A percentile compares a stretch with the other conserved stretches of the same genome.
phyloP scores from a whole-genome alignment of 345 rosid genomes.

The Hypericum androsaemum region DNA sequence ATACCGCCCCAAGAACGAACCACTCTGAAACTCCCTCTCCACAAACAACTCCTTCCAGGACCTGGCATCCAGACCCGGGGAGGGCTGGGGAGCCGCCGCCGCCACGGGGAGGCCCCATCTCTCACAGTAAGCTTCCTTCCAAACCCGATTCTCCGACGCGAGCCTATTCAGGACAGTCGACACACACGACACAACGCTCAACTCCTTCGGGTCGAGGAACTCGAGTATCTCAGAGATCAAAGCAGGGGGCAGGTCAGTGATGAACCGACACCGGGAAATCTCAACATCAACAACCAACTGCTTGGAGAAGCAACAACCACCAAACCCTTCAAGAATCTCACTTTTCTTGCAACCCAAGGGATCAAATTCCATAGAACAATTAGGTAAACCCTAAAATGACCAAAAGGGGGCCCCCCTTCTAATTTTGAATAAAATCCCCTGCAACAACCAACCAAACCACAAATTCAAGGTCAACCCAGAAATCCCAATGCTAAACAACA shows the following conservation, averaged over 20 bases:
- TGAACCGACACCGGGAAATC: slow-evolving; percentile 22
- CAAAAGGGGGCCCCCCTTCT: neutral
- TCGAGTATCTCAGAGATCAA: slow-evolving; percentile 68
- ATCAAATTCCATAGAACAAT: slow-evolving; percentile 79
- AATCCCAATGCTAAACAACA: too few relatives aligned
- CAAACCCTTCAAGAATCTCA: slow-evolving; percentile 16
- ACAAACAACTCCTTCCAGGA: slow-evolving; percentile 84
- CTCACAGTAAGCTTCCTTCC: slow-evolving; percentile 79
- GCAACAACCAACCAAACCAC: slow-evolving; percentile 5
- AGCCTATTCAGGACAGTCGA: slow-evolving; percentile 54
- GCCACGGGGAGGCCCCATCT: slow-evolving; percentile 71
- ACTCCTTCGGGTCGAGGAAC: slow-evolving; percentile 72
- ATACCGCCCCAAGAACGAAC: slow-evolving; percentile 58
- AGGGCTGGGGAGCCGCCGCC: too few relatives aligned
- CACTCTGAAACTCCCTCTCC: slow-evolving; percentile 85
- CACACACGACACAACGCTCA: slow-evolving; percentile 80
- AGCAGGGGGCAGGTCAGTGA: slow-evolving; percentile 77
- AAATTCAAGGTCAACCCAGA: slow-evolving; percentile 3
- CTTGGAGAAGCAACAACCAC: slow-evolving; percentile 12
- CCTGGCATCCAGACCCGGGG: slow-evolving; percentile 26
- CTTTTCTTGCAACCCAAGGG: slow-evolving; percentile 35
- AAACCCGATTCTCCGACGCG: slow-evolving; percentile 71
- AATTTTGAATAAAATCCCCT: neutral
- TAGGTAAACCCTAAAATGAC: slow-evolving; percentile 8
- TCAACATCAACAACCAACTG: slow-evolving; percentile 19